A percentile compares a stretch with the other conserved stretches of the same genome.
Evolutionary conservation across 2,329 filamentous ascomycete species (phyloP).

Genomic region (Paecilomyces dactylethromorphus): DNA sequence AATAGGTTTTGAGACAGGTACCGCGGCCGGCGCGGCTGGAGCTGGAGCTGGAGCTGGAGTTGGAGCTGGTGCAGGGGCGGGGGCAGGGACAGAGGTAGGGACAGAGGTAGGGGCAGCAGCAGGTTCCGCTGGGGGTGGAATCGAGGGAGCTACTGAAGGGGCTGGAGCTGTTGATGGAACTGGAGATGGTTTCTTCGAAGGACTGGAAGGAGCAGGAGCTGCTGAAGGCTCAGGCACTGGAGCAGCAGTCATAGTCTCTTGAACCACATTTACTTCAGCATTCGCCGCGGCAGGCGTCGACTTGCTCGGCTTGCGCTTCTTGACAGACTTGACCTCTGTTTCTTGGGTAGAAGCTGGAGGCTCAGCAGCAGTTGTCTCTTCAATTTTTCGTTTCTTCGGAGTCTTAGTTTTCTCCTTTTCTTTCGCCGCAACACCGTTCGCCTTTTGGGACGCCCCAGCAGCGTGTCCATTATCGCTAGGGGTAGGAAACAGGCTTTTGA

Average conservation of each 20-base stretch:
- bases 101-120: neutral
- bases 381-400: slow-evolving; percentile 40
- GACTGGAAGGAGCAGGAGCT: slow-evolving; percentile 8
- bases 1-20: slow-evolving; percentile 7
- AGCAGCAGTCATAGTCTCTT: neutral
- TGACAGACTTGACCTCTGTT: slow-evolving; percentile 21
- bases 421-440: slow-evolving; percentile 17
- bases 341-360: slow-evolving; percentile 8
- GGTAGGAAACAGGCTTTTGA: slow-evolving; percentile 29
- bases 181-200: slow-evolving; percentile 13
- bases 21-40: slow-evolving; percentile 6
- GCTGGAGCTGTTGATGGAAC: slow-evolving; percentile 16
- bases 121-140: neutral
- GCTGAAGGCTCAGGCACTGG: slow-evolving; percentile 17
- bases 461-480: slow-evolving; percentile 15
- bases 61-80: no score
- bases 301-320: slow-evolving; percentile 33
- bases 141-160: neutral
- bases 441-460: slow-evolving; percentile 13
- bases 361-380: slow-evolving; percentile 35
- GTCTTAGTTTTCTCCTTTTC: slow-evolving; percentile 15
- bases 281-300: slow-evolving; percentile 19
- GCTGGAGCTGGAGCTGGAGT: no score
- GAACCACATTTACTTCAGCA: slow-evolving; percentile 16
- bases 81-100: neutral